Percentiles rank a stretch among this genome's conserved stretches.
Conservation (phyloP, 2,329 filamentous ascomycete genomes). For the Ophiostoma novo-ulmi region DNA sequence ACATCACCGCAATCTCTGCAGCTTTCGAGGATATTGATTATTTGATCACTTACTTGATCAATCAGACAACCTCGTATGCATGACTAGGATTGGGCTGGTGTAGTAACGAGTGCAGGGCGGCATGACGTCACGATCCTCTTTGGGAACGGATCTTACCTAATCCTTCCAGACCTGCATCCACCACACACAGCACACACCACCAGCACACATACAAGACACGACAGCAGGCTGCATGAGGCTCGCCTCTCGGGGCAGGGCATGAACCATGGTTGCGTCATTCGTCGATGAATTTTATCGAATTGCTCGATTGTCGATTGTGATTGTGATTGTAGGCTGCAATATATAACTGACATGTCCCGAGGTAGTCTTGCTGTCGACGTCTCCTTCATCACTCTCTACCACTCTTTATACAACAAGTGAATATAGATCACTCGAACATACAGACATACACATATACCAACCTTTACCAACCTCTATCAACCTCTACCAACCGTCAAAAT, state of each 20-base stretch:
- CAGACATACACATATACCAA: not conserved
- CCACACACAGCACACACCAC: not conserved
- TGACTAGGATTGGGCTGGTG: too few species aligned
- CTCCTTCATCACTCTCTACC: not conserved
- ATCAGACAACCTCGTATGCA: not conserved
- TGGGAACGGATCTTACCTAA: not conserved
- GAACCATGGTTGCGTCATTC: not conserved
- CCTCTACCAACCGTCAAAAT: conserved; percentile 41
- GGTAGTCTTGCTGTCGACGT: not conserved
- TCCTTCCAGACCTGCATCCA: not conserved
- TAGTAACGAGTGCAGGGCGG: too few species aligned
- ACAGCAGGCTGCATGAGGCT: not conserved
- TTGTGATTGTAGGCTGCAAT: not conserved
- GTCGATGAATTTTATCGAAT: not conserved
- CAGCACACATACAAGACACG: not conserved
- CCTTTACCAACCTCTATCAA: not conserved
- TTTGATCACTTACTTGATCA: not conserved
- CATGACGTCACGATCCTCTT: not conserved
- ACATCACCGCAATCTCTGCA: not conserved
- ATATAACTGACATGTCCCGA: not conserved
- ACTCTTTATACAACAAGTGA: not conserved
- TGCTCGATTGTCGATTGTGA: not conserved
- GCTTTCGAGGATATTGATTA: not conserved
- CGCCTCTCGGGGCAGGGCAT: not conserved
- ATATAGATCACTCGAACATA: not conserved